These are phyloP conservation scores for Talaromyces nanjingensis DNA, from an alignment of 495 filamentous ascomycete genomes.

Conservation along the genomic window DNA sequence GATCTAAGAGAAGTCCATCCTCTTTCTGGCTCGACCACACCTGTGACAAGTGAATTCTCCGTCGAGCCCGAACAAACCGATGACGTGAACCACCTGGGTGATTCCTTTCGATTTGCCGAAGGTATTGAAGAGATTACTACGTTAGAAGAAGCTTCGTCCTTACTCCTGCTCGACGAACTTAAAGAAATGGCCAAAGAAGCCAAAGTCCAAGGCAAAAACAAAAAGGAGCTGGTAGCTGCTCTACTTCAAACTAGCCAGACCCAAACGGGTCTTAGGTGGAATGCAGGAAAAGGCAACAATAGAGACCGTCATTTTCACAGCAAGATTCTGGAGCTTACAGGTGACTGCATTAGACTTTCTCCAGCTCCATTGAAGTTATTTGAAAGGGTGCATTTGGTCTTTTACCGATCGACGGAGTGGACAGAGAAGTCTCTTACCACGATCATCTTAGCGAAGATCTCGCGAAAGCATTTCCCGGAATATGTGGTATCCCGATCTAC, in stretches of 20 bases:
- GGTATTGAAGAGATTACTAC: conserved; percentile 64
- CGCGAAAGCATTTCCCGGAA: conserved; percentile 76
- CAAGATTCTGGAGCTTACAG: conserved; percentile 76
- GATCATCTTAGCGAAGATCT: conserved; percentile 87
- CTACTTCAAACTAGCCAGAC: conserved; percentile 63
- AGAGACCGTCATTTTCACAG: conserved; percentile 55
- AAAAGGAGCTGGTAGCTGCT: conserved; percentile 67
- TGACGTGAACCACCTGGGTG: conserved; percentile 36
- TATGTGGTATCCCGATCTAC: conserved; percentile 87
- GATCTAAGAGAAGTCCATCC: conserved; percentile 40
- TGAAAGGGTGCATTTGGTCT: conserved; percentile 89
- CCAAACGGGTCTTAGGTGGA: conserved; percentile 64
- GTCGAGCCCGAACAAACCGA: conserved; percentile 36
- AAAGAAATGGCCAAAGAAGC: conserved; percentile 80
- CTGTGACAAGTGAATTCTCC: conserved; percentile 29
- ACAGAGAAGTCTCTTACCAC: conserved; percentile 94
- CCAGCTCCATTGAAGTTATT: conserved; percentile 72
- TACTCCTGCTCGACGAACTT: conserved; percentile 80
- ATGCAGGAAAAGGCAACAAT: conserved; percentile 46
- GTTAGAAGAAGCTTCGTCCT: conserved; percentile 76
- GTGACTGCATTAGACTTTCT: conserved; percentile 77
- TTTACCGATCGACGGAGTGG: conserved; percentile 95
- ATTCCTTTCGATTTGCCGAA: conserved; percentile 71
- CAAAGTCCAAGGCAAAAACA: conserved; percentile 84
- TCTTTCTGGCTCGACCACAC: conserved; percentile 31